Base-by-base conservation (phyloP, 768 basidiomycete species). In the Podaxis sp. region DNA sequence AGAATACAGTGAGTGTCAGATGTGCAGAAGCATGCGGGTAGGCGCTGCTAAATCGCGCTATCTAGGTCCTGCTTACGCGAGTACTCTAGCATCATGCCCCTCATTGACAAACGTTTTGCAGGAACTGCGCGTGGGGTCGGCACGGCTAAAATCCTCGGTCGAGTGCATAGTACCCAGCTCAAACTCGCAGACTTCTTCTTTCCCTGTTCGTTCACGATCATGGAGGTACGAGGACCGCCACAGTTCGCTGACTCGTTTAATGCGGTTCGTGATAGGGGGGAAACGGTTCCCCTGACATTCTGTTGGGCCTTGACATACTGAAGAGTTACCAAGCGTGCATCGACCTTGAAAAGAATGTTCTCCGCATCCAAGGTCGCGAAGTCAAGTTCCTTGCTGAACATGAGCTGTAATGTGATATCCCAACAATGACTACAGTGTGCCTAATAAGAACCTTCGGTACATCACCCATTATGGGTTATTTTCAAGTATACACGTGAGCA, bases 281-380 rank as follows among this genome's bases (percentile, higher is more conserved):
- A 7, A 33, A 33, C 9, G 8, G 2, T 33, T 33, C 30, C 2
- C 30, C 99, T 52, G 96, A 99, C 70, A 86, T 99, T n/a, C 80
- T 99, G 2, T 89, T 99, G 44, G 97, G 97, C 6, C 83, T 99
- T 17, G 97, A 99, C 81, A 99, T 99, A 97, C 85, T 99, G 64
- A 98, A 95, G 75, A 92, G 95, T 0, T 93, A 98, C 73, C 95
- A 97, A 71, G 96, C 95, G 4, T 92, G 88, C 70, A 98, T 99
- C 73, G 97, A 99, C 75, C 84, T 99, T 24, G 82, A 88, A 68
- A 94, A 94, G 74, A 86, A 88, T 67, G 91, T 92, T 12, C 86
- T 99, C 24, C 85, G 94, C 19, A 97, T 99, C 56, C 92, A 95
- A 77, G 90, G 86, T n/a, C 84, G 93, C 13, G 93, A 97, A 74